These are phyloP conservation scores for Pestalotiopsis sp. DNA, from an alignment of 2,329 filamentous ascomycete species.

Conservation along the genomic window DNA sequence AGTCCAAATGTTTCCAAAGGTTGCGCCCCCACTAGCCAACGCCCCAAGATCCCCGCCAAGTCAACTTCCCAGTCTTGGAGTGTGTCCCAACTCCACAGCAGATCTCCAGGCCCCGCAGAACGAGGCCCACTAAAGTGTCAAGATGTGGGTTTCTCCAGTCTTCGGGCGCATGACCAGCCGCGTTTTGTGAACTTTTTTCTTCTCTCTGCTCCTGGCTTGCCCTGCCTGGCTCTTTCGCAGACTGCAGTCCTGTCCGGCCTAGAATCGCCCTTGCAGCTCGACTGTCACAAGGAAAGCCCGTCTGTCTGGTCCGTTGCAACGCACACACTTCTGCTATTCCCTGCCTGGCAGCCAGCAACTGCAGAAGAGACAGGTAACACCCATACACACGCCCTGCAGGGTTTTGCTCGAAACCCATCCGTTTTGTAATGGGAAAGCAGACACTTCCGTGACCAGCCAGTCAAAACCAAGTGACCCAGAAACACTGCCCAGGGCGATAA, in stretches of 20 bases:
- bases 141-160: conserved; percentile 1
- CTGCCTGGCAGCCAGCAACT: not conserved
- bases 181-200: not conserved
- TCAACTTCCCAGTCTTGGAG: not conserved
- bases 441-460: not conserved
- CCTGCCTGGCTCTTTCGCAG: no score
- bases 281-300: conserved; percentile 2
- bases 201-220: not conserved
- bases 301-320: conserved; percentile 1
- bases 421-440: not conserved
- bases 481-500: not conserved
- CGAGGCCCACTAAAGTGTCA: not conserved
- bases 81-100: not conserved
- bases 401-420: not conserved
- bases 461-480: not conserved
- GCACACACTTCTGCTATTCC: not conserved
- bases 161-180: conserved; percentile 6
- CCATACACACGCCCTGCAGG: not conserved
- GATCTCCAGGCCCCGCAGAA: conserved; percentile 8
- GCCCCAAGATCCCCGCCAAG: not conserved
- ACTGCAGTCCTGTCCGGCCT: not conserved
- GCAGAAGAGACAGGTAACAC: not conserved
- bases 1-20: not conserved
- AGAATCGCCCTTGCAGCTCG: conserved; percentile 8
- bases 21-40: not conserved